These are phyloP conservation scores for Arthrobotrys pseudoclavata DNA, from an alignment of 2,329 filamentous ascomycete species.

Conservation along the genomic window DNA sequence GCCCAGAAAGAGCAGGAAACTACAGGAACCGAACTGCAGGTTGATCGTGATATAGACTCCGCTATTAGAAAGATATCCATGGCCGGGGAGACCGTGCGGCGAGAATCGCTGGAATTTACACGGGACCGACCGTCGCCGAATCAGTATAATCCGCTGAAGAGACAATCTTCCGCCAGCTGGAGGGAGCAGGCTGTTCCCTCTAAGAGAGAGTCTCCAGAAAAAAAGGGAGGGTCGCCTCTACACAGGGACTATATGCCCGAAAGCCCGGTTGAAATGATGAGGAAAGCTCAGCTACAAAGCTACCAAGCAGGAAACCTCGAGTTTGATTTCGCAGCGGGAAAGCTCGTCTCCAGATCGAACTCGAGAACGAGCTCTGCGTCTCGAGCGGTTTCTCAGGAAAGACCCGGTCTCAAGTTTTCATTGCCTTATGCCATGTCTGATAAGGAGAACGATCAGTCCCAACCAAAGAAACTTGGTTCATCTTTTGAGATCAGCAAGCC, in stretches of 20 bases:
- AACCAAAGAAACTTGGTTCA: slow-evolving; percentile 29
- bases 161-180: slow-evolving; percentile 58
- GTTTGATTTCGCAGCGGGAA: slow-evolving; percentile 43
- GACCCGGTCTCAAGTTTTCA: slow-evolving; percentile 39
- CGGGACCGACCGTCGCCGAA: slow-evolving; percentile 49
- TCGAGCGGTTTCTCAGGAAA: slow-evolving; percentile 30
- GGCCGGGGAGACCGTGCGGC: background rate
- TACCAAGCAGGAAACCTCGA: slow-evolving; percentile 41
- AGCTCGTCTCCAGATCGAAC: slow-evolving; percentile 44
- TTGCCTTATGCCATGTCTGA: slow-evolving; percentile 33
- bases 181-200: slow-evolving; percentile 56
- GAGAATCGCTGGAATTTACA: slow-evolving; percentile 54
- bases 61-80: slow-evolving; percentile 33
- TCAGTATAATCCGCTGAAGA: slow-evolving; percentile 59
- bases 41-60: slow-evolving; percentile 26
- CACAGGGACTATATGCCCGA: slow-evolving; percentile 36
- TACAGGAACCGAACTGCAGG: slow-evolving; percentile 25
- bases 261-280: slow-evolving; percentile 54
- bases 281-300: slow-evolving; percentile 46
- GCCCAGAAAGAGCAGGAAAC: slow-evolving; percentile 42
- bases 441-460: slow-evolving; percentile 44
- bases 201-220: slow-evolving; percentile 55
- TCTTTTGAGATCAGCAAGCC: slow-evolving; percentile 50
- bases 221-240: slow-evolving; percentile 44
- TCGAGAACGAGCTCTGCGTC: slow-evolving; percentile 51